Evolutionary conservation across 306 rosid species (phyloP).

Genomic region (Cucurbita ficifolia): DNA sequence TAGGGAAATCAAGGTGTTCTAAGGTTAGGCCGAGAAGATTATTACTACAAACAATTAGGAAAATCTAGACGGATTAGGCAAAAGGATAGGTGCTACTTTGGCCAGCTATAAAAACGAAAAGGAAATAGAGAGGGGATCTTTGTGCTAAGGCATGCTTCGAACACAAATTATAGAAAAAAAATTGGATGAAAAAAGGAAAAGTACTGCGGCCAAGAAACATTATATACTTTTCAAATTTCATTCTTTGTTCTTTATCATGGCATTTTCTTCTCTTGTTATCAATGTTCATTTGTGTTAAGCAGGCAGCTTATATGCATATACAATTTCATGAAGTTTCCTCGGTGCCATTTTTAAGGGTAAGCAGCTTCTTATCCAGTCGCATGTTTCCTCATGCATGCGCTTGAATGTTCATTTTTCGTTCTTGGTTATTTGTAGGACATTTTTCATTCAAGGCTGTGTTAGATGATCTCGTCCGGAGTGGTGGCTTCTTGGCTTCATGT

Average conservation of each 20-base stretch:
- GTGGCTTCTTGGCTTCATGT: background rate
- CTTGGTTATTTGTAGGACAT: conserved; percentile 5
- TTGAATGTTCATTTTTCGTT: background rate
- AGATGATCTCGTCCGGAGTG: background rate
- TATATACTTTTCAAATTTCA: background rate
- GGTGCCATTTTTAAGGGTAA: conserved; percentile 29
- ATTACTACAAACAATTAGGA: background rate
- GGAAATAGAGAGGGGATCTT: background rate
- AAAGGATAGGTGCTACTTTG: background rate
- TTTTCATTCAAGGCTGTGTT: background rate
- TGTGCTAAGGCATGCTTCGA: background rate
- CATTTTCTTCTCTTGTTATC: background rate
- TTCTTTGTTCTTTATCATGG: background rate
- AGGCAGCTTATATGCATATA: conserved; percentile 79
- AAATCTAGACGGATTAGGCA: background rate
- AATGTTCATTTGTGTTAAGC: conserved; percentile 15
- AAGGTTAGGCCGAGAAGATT: background rate
- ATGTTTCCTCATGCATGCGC: background rate
- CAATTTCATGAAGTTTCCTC: conserved; percentile 49
- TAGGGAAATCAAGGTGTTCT: background rate
- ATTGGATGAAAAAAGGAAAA: background rate
- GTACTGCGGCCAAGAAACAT: background rate
- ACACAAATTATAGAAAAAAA: background rate
- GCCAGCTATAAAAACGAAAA: background rate
- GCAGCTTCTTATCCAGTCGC: background rate